A percentile compares a stretch with the other conserved stretches of the same genome.
Conservation (phyloP, 2,329 filamentous ascomycete species). For the Xylaria sp. region DNA sequence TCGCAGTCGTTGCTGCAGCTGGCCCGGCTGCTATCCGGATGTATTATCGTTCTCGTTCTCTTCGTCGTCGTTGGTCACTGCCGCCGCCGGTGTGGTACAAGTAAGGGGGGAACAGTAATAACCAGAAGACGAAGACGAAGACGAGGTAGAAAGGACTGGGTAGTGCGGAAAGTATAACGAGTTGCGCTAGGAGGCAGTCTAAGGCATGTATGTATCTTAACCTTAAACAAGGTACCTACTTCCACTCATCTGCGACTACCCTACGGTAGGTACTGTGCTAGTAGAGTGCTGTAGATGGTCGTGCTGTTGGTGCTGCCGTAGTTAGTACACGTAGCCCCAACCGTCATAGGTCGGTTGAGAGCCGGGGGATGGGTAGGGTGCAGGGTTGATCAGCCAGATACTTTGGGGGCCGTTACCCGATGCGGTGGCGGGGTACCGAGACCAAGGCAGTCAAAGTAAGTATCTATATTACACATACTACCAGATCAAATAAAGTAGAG, state of each 20-base stretch:
- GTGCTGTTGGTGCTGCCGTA: background rate
- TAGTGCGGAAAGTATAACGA: background rate
- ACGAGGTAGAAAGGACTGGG: background rate
- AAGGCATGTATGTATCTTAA: background rate
- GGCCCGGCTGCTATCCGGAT: too few species aligned
- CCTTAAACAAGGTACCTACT: background rate
- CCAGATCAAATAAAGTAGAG: background rate
- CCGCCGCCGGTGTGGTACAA: background rate
- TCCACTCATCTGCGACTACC: background rate
- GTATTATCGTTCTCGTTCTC: background rate
- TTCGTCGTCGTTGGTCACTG: background rate
- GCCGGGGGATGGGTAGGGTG: background rate
- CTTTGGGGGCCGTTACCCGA: constrained; percentile 22
- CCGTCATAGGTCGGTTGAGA: constrained; percentile 13
- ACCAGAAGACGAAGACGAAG: background rate
- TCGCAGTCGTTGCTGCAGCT: background rate
- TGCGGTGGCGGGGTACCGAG: constrained; percentile 24
- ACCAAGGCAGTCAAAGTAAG: background rate
- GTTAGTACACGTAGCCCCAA: constrained; percentile 13
- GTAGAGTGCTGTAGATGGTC: background rate
- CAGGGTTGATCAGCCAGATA: constrained; percentile 15
- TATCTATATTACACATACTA: too few species aligned
- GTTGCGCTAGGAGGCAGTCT: background rate
- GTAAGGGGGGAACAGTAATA: background rate
- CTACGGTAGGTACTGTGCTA: background rate